phyloP scores from a whole-genome alignment of 2,329 filamentous ascomycete genomes.

The Fusarium oligoseptatum region DNA sequence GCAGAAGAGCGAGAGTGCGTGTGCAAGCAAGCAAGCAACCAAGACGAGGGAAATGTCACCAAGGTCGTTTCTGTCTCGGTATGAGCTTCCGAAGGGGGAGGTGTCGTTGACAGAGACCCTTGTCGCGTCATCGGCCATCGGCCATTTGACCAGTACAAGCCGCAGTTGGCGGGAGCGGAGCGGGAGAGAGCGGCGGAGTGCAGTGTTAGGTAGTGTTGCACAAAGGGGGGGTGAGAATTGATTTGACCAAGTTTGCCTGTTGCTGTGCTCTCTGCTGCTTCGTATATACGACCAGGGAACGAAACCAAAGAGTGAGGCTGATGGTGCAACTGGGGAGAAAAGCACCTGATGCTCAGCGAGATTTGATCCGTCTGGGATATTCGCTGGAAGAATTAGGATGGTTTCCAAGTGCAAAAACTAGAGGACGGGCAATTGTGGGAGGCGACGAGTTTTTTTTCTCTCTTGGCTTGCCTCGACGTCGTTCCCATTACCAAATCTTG shows the following conservation, averaged over 20 bases:
- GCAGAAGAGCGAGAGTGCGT: background rate
- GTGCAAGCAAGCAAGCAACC: background rate
- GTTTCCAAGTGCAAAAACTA: constrained; percentile 26
- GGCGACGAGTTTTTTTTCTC: constrained; percentile 26
- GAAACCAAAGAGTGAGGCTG: constrained; percentile 16
- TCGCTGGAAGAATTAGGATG: background rate
- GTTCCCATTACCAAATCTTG: constrained; percentile 56
- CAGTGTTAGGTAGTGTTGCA: background rate
- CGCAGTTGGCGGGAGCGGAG: constrained; percentile 23
- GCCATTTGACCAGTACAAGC: constrained; percentile 6
- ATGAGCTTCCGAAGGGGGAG: constrained; percentile 19
- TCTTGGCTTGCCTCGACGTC: constrained; percentile 44
- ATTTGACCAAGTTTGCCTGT: background rate
- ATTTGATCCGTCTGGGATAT: background rate
- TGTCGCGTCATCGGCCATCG: constrained; percentile 25
- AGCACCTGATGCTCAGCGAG: constrained; percentile 28
- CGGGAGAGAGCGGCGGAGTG: constrained; percentile 15
- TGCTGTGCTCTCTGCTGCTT: background rate
- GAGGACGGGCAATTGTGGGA: constrained; percentile 14
- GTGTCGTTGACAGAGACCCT: constrained; percentile 27
- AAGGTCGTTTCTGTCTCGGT: constrained; percentile 17
- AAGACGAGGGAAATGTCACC: constrained; percentile 4
- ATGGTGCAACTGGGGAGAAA: constrained; percentile 18
- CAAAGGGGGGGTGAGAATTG: background rate
- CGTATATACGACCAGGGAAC: constrained; percentile 30